Evolutionary conservation across 2,329 filamentous ascomycete species (phyloP).

Genomic region (Cordyceps tenuipes): DNA sequence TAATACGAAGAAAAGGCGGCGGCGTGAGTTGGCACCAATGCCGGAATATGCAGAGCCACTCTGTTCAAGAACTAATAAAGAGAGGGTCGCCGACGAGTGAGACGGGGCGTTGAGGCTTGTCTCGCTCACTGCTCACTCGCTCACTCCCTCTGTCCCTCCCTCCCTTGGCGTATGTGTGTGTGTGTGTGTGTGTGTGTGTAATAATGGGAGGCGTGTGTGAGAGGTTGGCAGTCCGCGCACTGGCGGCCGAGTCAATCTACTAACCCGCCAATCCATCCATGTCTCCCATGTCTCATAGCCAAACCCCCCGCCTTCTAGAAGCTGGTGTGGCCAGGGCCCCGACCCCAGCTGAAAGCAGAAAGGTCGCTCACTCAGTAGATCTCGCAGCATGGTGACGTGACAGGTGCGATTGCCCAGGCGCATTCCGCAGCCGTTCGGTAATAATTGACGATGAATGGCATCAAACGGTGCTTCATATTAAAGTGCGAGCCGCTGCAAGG

Average conservation of each 20-base stretch:
- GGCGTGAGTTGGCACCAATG: conserved; percentile 6
- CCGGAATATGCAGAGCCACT: conserved; percentile 7
- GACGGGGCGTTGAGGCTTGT: conserved; percentile 8
- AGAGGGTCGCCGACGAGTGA: conserved; percentile 9
- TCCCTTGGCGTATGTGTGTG: too few species aligned
- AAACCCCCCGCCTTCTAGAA: conserved; percentile 12
- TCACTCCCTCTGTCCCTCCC: too few species aligned
- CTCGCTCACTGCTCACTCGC: too few species aligned
- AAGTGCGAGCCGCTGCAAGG: background rate
- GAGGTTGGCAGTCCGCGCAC: background rate
- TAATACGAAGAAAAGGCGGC: background rate
- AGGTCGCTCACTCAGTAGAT: background rate
- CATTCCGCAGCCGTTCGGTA: conserved; percentile 1
- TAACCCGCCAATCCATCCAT: background rate
- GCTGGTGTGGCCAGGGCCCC: conserved; percentile 4
- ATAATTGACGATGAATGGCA: background rate
- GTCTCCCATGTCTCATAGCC: conserved; percentile 4
- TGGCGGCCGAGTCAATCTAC: background rate
- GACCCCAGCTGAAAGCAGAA: conserved; percentile 9
- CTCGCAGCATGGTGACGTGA: conserved; percentile 2
- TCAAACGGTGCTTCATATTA: background rate
- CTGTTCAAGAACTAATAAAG: conserved; percentile 4
- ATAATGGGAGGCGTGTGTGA: background rate
- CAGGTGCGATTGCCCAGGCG: conserved; percentile 1
- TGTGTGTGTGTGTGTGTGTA: too few species aligned